Evolutionary conservation across 2,329 filamentous ascomycete genomes (phyloP).

Genomic region (Aspergillus intermedius): DNA sequence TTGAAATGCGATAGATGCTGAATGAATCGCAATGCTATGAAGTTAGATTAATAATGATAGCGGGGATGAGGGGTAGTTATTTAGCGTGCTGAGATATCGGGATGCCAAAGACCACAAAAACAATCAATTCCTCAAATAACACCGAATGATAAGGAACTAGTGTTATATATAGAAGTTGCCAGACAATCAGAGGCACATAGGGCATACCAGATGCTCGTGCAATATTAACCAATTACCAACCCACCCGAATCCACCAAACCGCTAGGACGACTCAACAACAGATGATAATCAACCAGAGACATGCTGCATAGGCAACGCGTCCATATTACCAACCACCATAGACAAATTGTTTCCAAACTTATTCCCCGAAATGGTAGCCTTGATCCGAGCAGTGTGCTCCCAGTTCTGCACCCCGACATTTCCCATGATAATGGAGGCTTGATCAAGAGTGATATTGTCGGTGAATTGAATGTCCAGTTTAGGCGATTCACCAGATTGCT

Average conservation of each 20-base stretch:
- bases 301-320: background rate
- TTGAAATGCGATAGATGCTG: background rate
- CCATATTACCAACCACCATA: background rate
- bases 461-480: background rate
- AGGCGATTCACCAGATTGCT: background rate
- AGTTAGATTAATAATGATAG: background rate
- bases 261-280: background rate
- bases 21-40: background rate
- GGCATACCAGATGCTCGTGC: no score
- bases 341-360: background rate
- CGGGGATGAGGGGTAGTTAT: no score
- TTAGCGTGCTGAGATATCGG: no score
- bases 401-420: background rate
- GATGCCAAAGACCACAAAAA: no score
- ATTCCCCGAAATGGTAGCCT: background rate
- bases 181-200: no score
- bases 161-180: no score
- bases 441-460: background rate
- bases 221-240: no score
- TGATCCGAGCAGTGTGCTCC: background rate
- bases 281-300: background rate
- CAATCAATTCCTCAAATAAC: no score
- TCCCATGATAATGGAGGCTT: background rate
- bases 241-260: no score
- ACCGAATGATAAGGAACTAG: no score